Evolutionary conservation across 2,329 filamentous ascomycete species (phyloP).

Genomic region (Clarireedia hainanense): DNA sequence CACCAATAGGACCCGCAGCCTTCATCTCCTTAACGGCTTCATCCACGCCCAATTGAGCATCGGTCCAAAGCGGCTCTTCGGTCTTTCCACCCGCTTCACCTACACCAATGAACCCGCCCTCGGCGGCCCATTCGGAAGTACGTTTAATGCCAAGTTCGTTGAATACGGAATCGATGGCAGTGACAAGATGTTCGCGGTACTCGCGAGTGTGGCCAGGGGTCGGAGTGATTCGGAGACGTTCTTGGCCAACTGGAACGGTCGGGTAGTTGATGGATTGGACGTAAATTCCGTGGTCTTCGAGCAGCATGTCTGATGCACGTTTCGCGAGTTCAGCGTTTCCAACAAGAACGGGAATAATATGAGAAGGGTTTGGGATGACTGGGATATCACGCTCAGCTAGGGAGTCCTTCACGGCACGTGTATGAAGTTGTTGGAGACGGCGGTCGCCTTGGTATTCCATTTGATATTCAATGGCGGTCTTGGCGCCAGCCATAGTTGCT

Average conservation of each 20-base stretch:
- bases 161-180: slow-evolving; percentile 84
- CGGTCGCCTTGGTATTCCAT: slow-evolving; percentile 78
- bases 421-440: slow-evolving; percentile 90
- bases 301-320: slow-evolving; percentile 82
- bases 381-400: slow-evolving; percentile 77
- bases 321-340: slow-evolving; percentile 91
- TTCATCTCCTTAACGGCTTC: slow-evolving; percentile 56
- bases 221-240: slow-evolving; percentile 89
- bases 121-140: slow-evolving; percentile 81
- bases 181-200: slow-evolving; percentile 77
- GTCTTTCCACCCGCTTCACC: slow-evolving; percentile 58
- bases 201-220: slow-evolving; percentile 85
- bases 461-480: slow-evolving; percentile 90
- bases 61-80: slow-evolving; percentile 78
- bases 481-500: slow-evolving; percentile 92
- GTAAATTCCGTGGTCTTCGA: slow-evolving; percentile 87
- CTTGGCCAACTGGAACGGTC: slow-evolving; percentile 95
- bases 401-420: slow-evolving; percentile 83
- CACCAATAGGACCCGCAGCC: slow-evolving; percentile 35
- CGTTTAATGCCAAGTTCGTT: slow-evolving; percentile 81
- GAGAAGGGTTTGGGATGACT: slow-evolving; percentile 94
- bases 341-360: slow-evolving; percentile 90
- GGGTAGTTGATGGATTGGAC: slow-evolving; percentile 99
- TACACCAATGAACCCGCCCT: slow-evolving; percentile 92
- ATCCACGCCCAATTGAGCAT: slow-evolving; percentile 74